These are phyloP conservation scores for Fusarium sp. DNA, from an alignment of 2,329 filamentous ascomycete genomes.

Conservation along the genomic window DNA sequence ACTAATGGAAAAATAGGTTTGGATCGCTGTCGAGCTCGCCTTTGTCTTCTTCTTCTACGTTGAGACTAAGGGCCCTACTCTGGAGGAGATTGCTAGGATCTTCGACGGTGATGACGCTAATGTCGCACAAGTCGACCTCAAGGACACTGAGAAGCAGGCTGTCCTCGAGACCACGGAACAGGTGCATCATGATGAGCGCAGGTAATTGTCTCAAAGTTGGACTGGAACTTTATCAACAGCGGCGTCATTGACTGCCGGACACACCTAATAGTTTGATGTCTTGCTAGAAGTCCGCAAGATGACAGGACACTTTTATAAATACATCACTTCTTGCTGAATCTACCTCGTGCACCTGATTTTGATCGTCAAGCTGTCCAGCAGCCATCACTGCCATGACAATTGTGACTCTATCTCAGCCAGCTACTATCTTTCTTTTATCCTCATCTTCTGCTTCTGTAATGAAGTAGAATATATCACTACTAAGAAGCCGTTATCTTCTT, in stretches of 20 bases:
- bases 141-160: conserved; percentile 14
- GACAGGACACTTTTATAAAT: not conserved
- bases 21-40: conserved; percentile 55
- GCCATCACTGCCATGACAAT: too few species aligned
- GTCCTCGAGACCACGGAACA: not conserved
- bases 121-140: not conserved
- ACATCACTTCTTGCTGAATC: not conserved
- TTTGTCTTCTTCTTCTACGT: conserved; percentile 74
- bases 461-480: too few species aligned
- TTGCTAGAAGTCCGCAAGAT: not conserved
- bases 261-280: not conserved
- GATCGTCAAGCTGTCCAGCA: too few species aligned
- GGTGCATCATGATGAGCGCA: not conserved
- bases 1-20: not conserved
- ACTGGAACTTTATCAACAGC: not conserved
- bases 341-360: too few species aligned
- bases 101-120: conserved; percentile 70
- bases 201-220: not conserved
- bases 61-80: conserved; percentile 74
- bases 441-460: not conserved
- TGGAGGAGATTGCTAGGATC: conserved; percentile 68
- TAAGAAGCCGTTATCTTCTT: fast-evolving
- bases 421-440: not conserved
- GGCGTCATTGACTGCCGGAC: too few species aligned
- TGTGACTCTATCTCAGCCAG: not conserved